Evolutionary conservation across 495 filamentous ascomycete species (phyloP).

Genomic region (Sphaerosporella brunnea): DNA sequence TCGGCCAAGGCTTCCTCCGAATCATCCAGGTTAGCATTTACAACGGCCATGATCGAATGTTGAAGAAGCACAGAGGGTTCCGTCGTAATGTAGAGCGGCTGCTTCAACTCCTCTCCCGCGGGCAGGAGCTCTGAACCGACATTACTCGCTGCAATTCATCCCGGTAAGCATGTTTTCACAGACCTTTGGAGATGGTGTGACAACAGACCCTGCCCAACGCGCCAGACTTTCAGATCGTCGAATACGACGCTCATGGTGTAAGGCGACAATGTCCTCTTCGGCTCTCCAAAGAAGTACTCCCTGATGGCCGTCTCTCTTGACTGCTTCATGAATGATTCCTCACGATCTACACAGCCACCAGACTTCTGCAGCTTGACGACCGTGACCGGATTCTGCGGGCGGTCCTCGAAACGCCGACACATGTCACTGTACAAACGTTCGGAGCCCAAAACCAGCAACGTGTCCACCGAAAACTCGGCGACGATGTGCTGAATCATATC

Average conservation of each 20-base stretch:
- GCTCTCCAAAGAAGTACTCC: constrained; percentile 84
- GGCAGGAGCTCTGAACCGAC: constrained; percentile 18
- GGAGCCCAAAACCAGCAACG: constrained; percentile 69
- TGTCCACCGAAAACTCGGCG: constrained; percentile 71
- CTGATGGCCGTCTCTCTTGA: constrained; percentile 56
- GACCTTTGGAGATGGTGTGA: not conserved
- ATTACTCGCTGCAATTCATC: constrained; percentile 26
- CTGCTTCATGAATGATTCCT: constrained; percentile 53
- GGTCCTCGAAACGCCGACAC: constrained; percentile 51
- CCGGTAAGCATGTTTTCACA: constrained; percentile 7
- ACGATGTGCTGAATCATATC: constrained; percentile 68
- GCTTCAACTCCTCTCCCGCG: constrained; percentile 27
- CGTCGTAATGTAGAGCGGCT: constrained; percentile 38
- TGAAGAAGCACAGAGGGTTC: constrained; percentile 43
- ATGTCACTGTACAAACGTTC: constrained; percentile 66
- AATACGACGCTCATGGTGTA: constrained; percentile 67
- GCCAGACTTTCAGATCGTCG: constrained; percentile 52
- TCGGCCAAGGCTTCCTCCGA: constrained; percentile 55
- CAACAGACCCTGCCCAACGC: constrained; percentile 34
- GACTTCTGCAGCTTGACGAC: constrained; percentile 71
- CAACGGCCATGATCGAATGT: constrained; percentile 60
- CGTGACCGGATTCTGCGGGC: constrained; percentile 43
- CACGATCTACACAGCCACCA: constrained; percentile 70
- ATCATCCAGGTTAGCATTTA: constrained; percentile 49
- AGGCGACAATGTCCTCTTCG: constrained; percentile 60